phyloP scores from a whole-genome alignment of 129 eudicot species.

The Centella asiatica region DNA sequence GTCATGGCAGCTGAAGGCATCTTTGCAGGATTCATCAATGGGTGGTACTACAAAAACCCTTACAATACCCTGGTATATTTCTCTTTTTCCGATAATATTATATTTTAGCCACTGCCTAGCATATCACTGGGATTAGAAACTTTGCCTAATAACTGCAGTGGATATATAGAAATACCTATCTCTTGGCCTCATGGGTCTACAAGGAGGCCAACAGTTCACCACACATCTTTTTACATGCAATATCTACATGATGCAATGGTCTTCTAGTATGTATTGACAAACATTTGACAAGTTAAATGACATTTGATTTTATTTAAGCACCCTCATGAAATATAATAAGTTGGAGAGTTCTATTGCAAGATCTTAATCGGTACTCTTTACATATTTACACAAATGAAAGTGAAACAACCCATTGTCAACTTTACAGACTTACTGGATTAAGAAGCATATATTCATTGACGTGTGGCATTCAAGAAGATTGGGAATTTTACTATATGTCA shows the following conservation, averaged over 20 bases:
- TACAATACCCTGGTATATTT: constrained; percentile 60
- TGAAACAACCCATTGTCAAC: background rate
- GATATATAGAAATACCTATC: no score
- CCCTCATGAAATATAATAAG: no score
- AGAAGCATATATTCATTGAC: constrained; percentile 65
- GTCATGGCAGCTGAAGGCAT: constrained; percentile 96
- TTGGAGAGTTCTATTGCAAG: no score
- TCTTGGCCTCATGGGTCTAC: no score
- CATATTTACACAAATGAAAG: background rate
- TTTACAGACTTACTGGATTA: constrained; percentile 68
- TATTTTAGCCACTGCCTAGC: background rate
- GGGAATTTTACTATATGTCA: constrained; percentile 71
- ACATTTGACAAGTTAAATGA: no score
- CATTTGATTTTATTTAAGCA: no score
- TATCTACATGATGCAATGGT: no score
- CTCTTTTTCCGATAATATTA: background rate
- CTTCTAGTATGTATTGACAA: no score
- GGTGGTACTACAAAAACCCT: constrained; percentile 76
- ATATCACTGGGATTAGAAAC: background rate
- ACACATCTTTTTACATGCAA: no score
- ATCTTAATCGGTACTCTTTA: background rate
- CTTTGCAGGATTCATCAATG: constrained; percentile 84
- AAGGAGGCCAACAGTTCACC: no score
- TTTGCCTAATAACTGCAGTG: no score
- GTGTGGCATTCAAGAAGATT: constrained; percentile 81